These are phyloP conservation scores for Lophiostoma macrostomum DNA, from an alignment of 495 filamentous ascomycete species.

Conservation along the genomic window DNA sequence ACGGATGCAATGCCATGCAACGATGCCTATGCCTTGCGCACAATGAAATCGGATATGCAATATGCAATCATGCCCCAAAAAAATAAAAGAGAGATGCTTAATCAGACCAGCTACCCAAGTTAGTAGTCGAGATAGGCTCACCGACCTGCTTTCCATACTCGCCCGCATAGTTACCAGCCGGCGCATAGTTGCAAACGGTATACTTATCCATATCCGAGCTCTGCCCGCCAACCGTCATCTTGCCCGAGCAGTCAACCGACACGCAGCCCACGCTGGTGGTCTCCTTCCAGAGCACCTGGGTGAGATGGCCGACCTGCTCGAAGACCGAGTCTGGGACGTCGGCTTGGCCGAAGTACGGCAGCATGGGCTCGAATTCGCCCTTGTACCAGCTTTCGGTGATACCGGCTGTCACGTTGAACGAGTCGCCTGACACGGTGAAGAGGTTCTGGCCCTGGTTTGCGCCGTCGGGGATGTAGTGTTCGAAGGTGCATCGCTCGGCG, in stretches of 20 bases:
- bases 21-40: too few species aligned
- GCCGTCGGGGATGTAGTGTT: conserved; percentile 53
- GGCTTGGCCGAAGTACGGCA: conserved; percentile 44
- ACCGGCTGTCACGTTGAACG: conserved; percentile 54
- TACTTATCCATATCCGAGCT: conserved; percentile 48
- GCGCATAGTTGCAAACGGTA: conserved; percentile 86
- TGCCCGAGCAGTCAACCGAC: conserved; percentile 50
- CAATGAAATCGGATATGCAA: too few species aligned
- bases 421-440: conserved; percentile 18
- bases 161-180: conserved; percentile 63
- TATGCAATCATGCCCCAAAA: neutral
- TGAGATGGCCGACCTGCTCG: conserved; percentile 76
- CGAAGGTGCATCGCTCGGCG: conserved; percentile 63
- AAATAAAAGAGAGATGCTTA: conserved; percentile 13
- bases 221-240: conserved; percentile 46
- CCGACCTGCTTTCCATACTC: conserved; percentile 64
- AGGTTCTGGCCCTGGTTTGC: conserved; percentile 77
- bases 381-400: conserved; percentile 84
- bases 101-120: conserved; percentile 34
- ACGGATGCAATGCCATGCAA: conserved; percentile 21
- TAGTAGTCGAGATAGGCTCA: conserved; percentile 42
- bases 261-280: conserved; percentile 73
- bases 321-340: conserved; percentile 53
- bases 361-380: conserved; percentile 59
- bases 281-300: conserved; percentile 83